Evolutionary conservation across 1,284 basidiomycete genomes (phyloP), one percentile per base, ranked within the genome.

Genomic region (Puccinia hordei): DNA sequence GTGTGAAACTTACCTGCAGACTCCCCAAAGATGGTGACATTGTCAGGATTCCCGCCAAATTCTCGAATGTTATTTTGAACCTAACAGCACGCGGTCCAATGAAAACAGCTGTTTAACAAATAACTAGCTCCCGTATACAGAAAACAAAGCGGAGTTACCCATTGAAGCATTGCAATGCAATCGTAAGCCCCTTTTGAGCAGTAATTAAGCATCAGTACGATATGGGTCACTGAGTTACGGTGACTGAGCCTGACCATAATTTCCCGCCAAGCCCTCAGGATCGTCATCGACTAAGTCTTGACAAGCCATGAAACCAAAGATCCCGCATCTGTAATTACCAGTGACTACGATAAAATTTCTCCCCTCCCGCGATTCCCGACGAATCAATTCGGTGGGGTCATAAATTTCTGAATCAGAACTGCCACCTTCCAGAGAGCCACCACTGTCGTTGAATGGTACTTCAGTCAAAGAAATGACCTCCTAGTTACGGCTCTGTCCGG

Each of bases 311-410:
- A 71, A 79, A 27, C 77, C 77, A 44, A 71, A 79, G 13, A 79
- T 57, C 10, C 53, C 53, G 22, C 35, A 41, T 46, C 77, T 30
- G 63, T 79, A 79, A 41, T 79, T 79, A n/a, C 68, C 77, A 12
- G 77, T 79, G 3, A 79, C 77, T 9, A 79, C 77, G 24, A 79
- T 79, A 72, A 79, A 79, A 17, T 71, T 61, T 22, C 66, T 66
- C 49, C 77, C 77, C 27, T 71, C 51, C 5, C 22, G n/a, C 22
- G 68, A 53, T 72, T 79, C 77, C n/a, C 77, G 51, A 35, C 77
- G 77, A 35, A 79, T 79, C 77, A 68, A 79, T 51, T 79, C 77
- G 51, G 77, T 79, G 44, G 77, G 77, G 46, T 79, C 77, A 30
- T 79, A 79, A 41, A 72, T 41, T 30, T n/a, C 38, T 49, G 35